Conservation (phyloP, 2,329 filamentous ascomycete genomes). For the Aureobasidium sp. region DNA sequence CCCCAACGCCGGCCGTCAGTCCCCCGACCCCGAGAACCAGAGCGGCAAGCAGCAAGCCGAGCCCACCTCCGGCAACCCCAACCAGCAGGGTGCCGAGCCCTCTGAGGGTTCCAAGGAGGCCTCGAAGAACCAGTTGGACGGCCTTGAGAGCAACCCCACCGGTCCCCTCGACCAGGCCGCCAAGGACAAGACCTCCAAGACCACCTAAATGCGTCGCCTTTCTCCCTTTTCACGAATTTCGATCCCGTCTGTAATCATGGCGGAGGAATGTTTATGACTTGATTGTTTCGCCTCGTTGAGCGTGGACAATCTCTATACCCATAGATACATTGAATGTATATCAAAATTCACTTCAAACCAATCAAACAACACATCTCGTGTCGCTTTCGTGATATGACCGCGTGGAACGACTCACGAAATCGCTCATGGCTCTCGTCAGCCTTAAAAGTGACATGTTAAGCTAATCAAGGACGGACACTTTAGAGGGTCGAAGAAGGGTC, state of each 20-base stretch:
- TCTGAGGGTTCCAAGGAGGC: slow-evolving; percentile 40
- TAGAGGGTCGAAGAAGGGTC: no score
- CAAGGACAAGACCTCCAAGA: slow-evolving; percentile 54
- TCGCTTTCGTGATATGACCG: not conserved
- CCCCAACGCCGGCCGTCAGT: slow-evolving; percentile 61
- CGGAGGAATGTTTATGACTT: slow-evolving; percentile 11
- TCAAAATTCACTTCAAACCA: not conserved
- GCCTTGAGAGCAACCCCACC: slow-evolving; percentile 59
- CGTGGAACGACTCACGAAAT: not conserved
- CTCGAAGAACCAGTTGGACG: slow-evolving; percentile 41
- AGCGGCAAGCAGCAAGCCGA: slow-evolving; percentile 55
- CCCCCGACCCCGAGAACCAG: slow-evolving; percentile 64
- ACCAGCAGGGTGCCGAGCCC: slow-evolving; percentile 39
- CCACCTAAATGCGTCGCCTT: not conserved
- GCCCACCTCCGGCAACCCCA: slow-evolving; percentile 49
- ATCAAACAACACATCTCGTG: not conserved
- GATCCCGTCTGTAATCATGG: not conserved
- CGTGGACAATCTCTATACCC: not conserved
- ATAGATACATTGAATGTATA: slow-evolving; percentile 7
- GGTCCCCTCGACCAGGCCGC: slow-evolving; percentile 53
- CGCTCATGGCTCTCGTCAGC: no score
- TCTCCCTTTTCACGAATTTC: not conserved
- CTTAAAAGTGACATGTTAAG: no score
- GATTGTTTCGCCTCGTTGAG: not conserved
- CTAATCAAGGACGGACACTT: no score